A percentile compares a stretch with the other conserved stretches of the same genome.
Evolutionary conservation across 2,329 filamentous ascomycete species (phyloP).

Genomic region (Cladosporium sp.): DNA sequence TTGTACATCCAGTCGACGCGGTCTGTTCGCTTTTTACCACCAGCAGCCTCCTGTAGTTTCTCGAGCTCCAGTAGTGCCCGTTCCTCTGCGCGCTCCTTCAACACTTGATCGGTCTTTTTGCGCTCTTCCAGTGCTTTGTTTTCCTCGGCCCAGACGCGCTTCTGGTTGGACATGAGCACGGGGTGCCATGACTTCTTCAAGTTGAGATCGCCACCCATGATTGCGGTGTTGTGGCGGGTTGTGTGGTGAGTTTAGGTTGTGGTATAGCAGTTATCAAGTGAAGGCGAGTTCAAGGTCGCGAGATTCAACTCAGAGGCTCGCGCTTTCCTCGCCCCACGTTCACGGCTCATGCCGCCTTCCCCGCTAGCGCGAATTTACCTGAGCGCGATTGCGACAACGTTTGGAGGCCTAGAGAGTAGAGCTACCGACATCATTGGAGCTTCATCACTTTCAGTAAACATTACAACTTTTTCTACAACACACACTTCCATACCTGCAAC

Average conservation of each 20-base stretch:
- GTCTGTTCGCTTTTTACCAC: constrained; percentile 75
- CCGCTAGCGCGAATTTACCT: constrained; percentile 1
- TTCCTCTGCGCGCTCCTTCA: constrained; percentile 93
- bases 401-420: neutral
- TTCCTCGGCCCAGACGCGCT: constrained; percentile 86
- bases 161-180: constrained; percentile 84
- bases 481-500: neutral
- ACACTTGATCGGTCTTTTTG: constrained; percentile 86
- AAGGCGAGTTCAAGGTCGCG: neutral
- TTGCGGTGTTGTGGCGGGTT: constrained; percentile 40
- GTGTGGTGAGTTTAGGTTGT: neutral
- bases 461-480: neutral
- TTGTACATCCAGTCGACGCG: constrained; percentile 99
- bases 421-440: constrained; percentile 7
- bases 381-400: constrained; percentile 8
- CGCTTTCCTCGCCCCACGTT: neutral
- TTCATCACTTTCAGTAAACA: constrained; percentile 6
- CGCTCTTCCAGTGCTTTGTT: constrained; percentile 91
- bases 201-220: constrained; percentile 93
- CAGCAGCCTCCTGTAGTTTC: constrained; percentile 82
- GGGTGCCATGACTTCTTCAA: constrained; percentile 93
- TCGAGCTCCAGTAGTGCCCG: constrained; percentile 89
- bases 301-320: neutral
- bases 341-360: constrained; percentile 1
- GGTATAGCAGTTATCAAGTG: constrained; percentile 14